These are phyloP conservation scores for Mucor lusitanicus DNA, from an alignment of 371 early-diverging fungal species.

Conservation along the genomic window DNA sequence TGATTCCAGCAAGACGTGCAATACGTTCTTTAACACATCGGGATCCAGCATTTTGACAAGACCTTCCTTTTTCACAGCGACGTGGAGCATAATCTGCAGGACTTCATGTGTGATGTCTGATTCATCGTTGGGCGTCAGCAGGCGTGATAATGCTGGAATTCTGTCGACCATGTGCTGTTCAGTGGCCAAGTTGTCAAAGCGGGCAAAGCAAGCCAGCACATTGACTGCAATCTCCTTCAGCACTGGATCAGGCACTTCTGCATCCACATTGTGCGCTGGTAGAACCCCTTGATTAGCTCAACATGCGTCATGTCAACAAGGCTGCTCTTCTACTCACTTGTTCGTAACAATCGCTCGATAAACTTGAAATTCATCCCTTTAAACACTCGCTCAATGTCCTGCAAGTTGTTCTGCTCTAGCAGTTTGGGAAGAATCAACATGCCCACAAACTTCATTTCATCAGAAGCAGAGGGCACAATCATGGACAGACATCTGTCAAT, in stretches of 20 bases:
- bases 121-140: conserved; percentile 33
- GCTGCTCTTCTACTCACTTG: conserved; percentile 27
- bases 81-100: conserved; percentile 35
- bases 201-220: conserved; percentile 46
- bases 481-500: conserved; percentile 53
- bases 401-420: conserved; percentile 36
- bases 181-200: conserved; percentile 28
- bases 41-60: conserved; percentile 44
- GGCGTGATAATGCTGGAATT: conserved; percentile 41
- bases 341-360: conserved; percentile 47
- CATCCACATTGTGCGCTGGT: conserved; percentile 15
- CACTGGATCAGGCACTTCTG: conserved; percentile 42
- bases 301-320: no score
- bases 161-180: conserved; percentile 40
- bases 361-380: conserved; percentile 56
- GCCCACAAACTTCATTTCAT: conserved; percentile 57
- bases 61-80: conserved; percentile 39
- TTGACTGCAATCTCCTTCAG: conserved; percentile 53
- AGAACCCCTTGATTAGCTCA: no score
- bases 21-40: conserved; percentile 38
- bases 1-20: conserved; percentile 23
- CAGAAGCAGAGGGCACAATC: conserved; percentile 44
- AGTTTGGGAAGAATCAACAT: conserved; percentile 55
- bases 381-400: conserved; percentile 41
- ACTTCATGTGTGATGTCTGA: conserved; percentile 39